Evolutionary conservation across 305 asterid species (phyloP).

Genomic region (Fraxinus xanthoxyloides): DNA sequence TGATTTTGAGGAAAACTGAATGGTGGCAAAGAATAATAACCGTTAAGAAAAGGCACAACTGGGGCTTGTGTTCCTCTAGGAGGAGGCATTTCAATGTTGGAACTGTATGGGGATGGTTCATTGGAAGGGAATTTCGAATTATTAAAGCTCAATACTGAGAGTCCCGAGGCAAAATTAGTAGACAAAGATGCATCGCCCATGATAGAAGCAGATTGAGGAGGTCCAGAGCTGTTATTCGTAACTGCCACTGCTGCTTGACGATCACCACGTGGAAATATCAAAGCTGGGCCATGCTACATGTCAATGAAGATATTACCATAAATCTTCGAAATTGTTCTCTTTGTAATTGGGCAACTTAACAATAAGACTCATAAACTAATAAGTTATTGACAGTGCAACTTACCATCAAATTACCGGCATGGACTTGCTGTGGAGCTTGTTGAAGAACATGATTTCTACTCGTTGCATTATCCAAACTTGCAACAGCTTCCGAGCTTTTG

Average conservation of each 20-base stretch:
- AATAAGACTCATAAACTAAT: background rate
- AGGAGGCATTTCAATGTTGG: slow-evolving; percentile 33
- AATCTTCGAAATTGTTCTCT: background rate
- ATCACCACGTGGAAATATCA: slow-evolving; percentile 36
- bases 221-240: slow-evolving; percentile 31
- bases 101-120: slow-evolving; percentile 35
- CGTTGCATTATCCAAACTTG: slow-evolving; percentile 19
- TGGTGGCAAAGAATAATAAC: slow-evolving; percentile 33
- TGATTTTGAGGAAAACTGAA: slow-evolving; percentile 33
- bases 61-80: slow-evolving; percentile 33
- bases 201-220: slow-evolving; percentile 30
- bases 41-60: slow-evolving; percentile 30
- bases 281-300: slow-evolving; percentile 39
- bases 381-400: slow-evolving; percentile 8
- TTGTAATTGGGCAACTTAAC: slow-evolving; percentile 4
- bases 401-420: slow-evolving; percentile 45
- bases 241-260: slow-evolving; percentile 32
- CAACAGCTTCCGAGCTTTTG: slow-evolving; percentile 37
- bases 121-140: slow-evolving; percentile 29
- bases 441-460: slow-evolving; percentile 31
- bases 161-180: slow-evolving; percentile 31
- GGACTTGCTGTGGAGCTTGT: slow-evolving; percentile 39
- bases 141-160: slow-evolving; percentile 30
- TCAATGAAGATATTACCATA: slow-evolving; percentile 6
- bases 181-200: slow-evolving; percentile 28